These are phyloP conservation scores for Aaosphaeria arxii DNA, from an alignment of 2,329 filamentous ascomycete species.

Conservation along the genomic window DNA sequence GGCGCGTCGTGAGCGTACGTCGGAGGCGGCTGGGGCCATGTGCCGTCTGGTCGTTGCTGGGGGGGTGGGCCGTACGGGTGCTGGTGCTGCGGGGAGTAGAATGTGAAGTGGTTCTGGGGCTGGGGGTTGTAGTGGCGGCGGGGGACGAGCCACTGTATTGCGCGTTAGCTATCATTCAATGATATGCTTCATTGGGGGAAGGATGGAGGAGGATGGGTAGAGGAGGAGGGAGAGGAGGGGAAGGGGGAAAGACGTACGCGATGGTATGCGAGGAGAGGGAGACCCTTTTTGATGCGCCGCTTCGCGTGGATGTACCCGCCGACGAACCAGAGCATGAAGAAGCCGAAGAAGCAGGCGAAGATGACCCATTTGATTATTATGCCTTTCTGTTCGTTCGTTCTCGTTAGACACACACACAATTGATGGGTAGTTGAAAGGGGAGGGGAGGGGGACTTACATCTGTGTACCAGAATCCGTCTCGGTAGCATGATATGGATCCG, in stretches of 20 bases:
- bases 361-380: constrained; percentile 69
- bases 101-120: constrained; percentile 38
- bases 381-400: constrained; percentile 50
- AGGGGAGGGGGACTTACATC: constrained; percentile 15
- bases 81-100: constrained; percentile 30
- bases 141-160: constrained; percentile 41
- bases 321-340: constrained; percentile 62
- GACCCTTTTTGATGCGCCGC: constrained; percentile 62
- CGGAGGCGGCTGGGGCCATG: constrained; percentile 31
- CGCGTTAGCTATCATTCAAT: background rate
- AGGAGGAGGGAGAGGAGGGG: background rate
- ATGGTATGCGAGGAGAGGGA: constrained; percentile 67
- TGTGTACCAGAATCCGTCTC: constrained; percentile 32
- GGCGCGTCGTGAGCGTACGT: constrained; percentile 34
- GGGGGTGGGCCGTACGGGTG: constrained; percentile 8
- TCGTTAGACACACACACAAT: background rate
- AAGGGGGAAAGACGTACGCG: constrained; percentile 39
- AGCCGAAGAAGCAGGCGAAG: constrained; percentile 59
- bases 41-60: constrained; percentile 17
- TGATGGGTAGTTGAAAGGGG: background rate
- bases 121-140: constrained; percentile 30
- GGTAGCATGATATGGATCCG: constrained; percentile 24
- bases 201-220: background rate
- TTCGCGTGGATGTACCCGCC: constrained; percentile 70
- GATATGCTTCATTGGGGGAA: constrained; percentile 1